Conservation (phyloP, 2,329 filamentous ascomycete genomes). For the Beauveria asiatica region DNA sequence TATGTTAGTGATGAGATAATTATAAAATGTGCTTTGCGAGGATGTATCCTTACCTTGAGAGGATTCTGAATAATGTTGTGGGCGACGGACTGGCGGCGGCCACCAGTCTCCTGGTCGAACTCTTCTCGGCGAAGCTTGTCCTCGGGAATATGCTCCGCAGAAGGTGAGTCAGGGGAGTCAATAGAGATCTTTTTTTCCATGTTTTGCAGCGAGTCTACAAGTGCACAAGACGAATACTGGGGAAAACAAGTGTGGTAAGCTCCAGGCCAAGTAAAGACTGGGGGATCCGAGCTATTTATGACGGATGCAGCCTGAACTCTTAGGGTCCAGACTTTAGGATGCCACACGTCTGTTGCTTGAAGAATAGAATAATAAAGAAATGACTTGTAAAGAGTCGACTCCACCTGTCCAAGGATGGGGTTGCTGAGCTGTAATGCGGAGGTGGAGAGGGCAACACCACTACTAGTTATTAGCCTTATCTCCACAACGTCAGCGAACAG, state of each 20-base stretch:
- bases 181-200: slow-evolving; percentile 13
- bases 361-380: background rate
- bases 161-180: slow-evolving; percentile 6
- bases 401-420: background rate
- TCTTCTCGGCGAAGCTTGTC: slow-evolving; percentile 5
- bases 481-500: background rate
- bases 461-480: background rate
- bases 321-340: background rate
- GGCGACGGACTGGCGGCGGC: slow-evolving; percentile 19
- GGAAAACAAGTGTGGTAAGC: background rate
- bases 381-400: background rate
- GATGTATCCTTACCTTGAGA: slow-evolving; percentile 18
- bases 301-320: background rate
- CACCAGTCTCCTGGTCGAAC: slow-evolving; percentile 1
- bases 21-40: too few relatives aligned
- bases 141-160: slow-evolving; percentile 10
- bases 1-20: background rate
- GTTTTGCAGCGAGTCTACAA: background rate
- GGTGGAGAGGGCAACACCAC: background rate
- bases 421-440: background rate
- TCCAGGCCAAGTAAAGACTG: background rate
- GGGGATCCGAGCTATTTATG: slow-evolving; percentile 1
- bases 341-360: background rate
- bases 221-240: too few relatives aligned
- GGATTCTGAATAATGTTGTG: slow-evolving; percentile 27